phyloP scores from a whole-genome alignment of 495 filamentous ascomycete genomes.

The Aspergillus heteromorphus region DNA sequence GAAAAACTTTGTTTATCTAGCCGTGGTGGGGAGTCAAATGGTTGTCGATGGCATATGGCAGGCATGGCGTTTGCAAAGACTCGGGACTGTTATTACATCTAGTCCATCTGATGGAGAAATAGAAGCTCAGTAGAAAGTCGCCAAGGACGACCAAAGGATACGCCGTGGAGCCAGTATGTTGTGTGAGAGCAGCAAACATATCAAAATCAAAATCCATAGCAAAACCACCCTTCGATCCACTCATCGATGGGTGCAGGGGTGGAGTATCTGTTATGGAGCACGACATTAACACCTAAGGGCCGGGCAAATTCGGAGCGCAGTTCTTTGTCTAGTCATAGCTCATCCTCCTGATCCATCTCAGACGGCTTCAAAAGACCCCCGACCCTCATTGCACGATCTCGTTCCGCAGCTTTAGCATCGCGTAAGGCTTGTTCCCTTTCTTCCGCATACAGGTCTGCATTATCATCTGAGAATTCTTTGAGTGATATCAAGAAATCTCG shows the following conservation, averaged over 20 bases:
- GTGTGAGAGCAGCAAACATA: background rate
- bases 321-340: slow-evolving; percentile 78
- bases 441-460: slow-evolving; percentile 86
- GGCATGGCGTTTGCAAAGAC: background rate
- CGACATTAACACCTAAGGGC: slow-evolving; percentile 12
- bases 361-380: slow-evolving; percentile 88
- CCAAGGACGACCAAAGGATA: slow-evolving; percentile 6
- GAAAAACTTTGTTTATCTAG: too few relatives aligned
- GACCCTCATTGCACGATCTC: slow-evolving; percentile 84
- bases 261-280: slow-evolving; percentile 3
- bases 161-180: slow-evolving; percentile 8
- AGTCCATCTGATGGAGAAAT: slow-evolving; percentile 4
- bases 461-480: slow-evolving; percentile 85
- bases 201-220: slow-evolving; percentile 31
- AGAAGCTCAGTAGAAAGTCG: slow-evolving; percentile 1
- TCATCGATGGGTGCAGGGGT: slow-evolving; percentile 16
- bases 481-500: slow-evolving; percentile 96
- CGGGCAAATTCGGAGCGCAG: slow-evolving; percentile 54
- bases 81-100: slow-evolving; percentile 4
- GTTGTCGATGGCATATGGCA: background rate
- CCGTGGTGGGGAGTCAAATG: background rate
- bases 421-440: slow-evolving; percentile 82
- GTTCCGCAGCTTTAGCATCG: slow-evolving; percentile 73
- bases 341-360: slow-evolving; percentile 86
- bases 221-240: slow-evolving; percentile 36